Evolutionary conservation across 768 basidiomycete species (phyloP), one percentile per base, ranked within the genome.

Genomic region (Tricholoma hemisulphureum): DNA sequence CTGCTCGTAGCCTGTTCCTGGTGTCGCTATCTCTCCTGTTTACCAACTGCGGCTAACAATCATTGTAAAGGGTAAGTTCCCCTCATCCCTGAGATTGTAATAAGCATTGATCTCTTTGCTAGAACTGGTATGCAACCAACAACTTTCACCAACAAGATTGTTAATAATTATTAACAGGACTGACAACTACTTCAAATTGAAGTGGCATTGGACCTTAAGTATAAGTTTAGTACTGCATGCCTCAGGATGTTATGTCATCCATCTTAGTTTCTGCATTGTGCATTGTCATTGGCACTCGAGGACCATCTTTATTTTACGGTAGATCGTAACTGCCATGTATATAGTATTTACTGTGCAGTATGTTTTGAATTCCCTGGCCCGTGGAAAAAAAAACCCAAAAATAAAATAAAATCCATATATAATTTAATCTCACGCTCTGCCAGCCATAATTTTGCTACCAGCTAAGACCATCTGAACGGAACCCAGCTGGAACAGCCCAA

Each of bases 21-120:
- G 62, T 97, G 95, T 69, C 84, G 92, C 51, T 97, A 92, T 70
- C 74, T 97, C 4, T 94, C 92, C 2, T 97, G 95, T 64, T 85
- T 95, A 69, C 95, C 95, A 1, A 89, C 87, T 6, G 71, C 77
- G 31, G 73, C 81, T 1, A 93, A 91, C 60, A 83, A 88, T 64
- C 73, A 87, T 57, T 93, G 90, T 65, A 68, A 81, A 74, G 82
- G 82, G 79, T 81, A 24, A 59, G 18, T 11, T 10, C 9, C 52
- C 45, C 18, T 4, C 11, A 45, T 13, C 4, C 49, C n/a, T 21
- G 13, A 37, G 10, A 24, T 43, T 28, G 35, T 29, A 41, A 54
- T 18, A 54, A 41, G 9, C 14, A 50, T 31, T 31, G 26, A 61
- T 10, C n/a, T 50, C 34, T 21, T 37, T 23, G 56, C 58, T 16